Evolutionary conservation across 2,329 filamentous ascomycete species (phyloP).

Genomic region (Metarhizium brunneum): DNA sequence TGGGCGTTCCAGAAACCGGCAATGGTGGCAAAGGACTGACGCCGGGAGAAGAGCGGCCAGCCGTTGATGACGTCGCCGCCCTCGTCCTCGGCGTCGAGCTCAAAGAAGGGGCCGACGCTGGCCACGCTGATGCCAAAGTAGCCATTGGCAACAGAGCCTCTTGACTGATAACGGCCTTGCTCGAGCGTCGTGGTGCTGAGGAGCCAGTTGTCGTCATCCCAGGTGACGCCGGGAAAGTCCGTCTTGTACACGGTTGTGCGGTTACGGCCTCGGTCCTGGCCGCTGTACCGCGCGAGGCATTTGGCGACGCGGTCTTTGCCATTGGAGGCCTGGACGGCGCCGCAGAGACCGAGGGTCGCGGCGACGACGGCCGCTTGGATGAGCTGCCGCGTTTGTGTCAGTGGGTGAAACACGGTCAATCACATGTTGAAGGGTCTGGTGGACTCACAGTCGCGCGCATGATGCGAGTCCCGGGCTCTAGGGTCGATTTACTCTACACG

Average conservation of each 20-base stretch:
- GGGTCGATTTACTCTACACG: no score
- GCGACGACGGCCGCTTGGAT: neutral
- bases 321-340: neutral
- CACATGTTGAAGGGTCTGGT: no score
- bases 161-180: slow-evolving; percentile 16
- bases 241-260: slow-evolving; percentile 12
- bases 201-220: slow-evolving; percentile 18
- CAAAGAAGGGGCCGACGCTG: slow-evolving; percentile 18
- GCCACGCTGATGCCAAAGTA: slow-evolving; percentile 19
- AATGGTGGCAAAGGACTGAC: slow-evolving; percentile 59
- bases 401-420: neutral
- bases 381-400: neutral
- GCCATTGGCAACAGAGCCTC: slow-evolving; percentile 20
- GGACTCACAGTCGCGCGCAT: neutral
- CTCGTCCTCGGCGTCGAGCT: slow-evolving; percentile 12
- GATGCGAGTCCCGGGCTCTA: neutral
- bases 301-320: neutral
- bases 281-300: slow-evolving; percentile 2
- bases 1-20: slow-evolving; percentile 59
- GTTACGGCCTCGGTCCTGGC: neutral
- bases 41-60: slow-evolving; percentile 56
- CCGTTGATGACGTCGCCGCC: slow-evolving; percentile 38
- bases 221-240: slow-evolving; percentile 16
- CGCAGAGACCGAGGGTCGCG: neutral
- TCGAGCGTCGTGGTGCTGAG: slow-evolving; percentile 14